Evolutionary conservation across 306 rosid species (phyloP).

Genomic region (Acmispon strigosus): DNA sequence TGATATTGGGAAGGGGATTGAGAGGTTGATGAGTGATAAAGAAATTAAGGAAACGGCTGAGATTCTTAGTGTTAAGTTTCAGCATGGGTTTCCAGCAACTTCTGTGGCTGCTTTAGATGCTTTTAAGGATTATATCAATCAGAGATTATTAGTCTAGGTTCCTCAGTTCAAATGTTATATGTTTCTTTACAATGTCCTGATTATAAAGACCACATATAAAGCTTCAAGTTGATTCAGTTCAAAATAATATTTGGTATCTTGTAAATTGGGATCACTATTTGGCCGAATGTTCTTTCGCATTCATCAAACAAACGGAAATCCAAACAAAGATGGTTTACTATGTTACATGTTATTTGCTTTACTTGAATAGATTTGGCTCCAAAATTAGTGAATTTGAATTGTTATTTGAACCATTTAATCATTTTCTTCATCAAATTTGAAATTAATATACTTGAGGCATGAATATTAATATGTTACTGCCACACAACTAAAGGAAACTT

Average conservation of each 20-base stretch:
- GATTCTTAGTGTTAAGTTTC: slow-evolving; percentile 27
- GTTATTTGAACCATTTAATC: not conserved
- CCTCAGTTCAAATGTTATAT: not conserved
- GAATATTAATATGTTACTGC: not conserved
- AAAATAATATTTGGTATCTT: too few species aligned
- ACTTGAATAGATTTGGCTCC: not conserved
- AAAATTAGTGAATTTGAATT: not conserved
- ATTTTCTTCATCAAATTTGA: not conserved
- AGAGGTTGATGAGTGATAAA: slow-evolving; percentile 34
- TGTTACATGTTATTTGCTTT: not conserved
- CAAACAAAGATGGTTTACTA: not conserved
- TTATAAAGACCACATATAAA: too few species aligned
- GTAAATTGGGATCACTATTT: too few species aligned
- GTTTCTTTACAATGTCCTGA: not conserved
- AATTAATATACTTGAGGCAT: not conserved
- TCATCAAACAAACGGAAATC: too few species aligned
- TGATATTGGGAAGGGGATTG: slow-evolving; percentile 37
- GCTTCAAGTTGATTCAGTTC: too few species aligned
- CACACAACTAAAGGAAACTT: not conserved
- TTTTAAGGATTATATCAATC: slow-evolving; percentile 1
- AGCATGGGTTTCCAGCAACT: slow-evolving; percentile 38
- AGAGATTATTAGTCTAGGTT: not conserved
- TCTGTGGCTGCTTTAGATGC: slow-evolving; percentile 46
- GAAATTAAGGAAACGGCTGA: slow-evolving; percentile 29
- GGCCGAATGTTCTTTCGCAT: too few species aligned